Evolutionary conservation across 768 basidiomycete genomes (phyloP).

Genomic region (Pisolithus orientalis): DNA sequence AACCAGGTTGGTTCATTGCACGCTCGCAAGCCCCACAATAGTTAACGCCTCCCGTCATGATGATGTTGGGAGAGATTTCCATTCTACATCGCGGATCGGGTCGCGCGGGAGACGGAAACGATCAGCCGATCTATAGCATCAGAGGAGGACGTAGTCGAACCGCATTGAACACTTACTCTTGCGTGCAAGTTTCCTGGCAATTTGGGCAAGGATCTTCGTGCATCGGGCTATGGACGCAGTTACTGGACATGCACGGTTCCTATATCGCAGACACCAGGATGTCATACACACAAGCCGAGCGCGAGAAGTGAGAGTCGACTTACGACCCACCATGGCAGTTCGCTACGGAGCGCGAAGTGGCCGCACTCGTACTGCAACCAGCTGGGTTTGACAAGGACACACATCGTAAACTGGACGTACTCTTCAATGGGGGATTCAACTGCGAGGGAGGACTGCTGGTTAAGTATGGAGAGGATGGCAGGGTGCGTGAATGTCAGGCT

Average conservation of each 20-base stretch:
- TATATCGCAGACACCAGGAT: not conserved
- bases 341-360: not conserved
- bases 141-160: not conserved
- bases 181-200: conserved; percentile 1
- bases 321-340: conserved; percentile 8
- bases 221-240: conserved; percentile 1
- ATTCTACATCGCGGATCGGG: not conserved
- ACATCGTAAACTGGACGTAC: not conserved
- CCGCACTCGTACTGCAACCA: conserved; percentile 6
- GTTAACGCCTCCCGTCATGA: not conserved
- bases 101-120: not conserved
- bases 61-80: not conserved
- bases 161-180: not conserved
- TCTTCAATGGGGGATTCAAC: not conserved
- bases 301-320: not conserved
- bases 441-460: not conserved
- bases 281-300: not conserved
- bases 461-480: not conserved
- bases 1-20: not conserved
- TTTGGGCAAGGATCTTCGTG: conserved; percentile 1
- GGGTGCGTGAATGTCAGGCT: not conserved
- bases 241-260: not conserved
- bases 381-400: conserved; percentile 2
- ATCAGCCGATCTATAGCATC: not conserved
- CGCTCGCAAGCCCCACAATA: conserved; percentile 3